phyloP scores from a whole-genome alignment of 768 basidiomycete species.

The Multifurca ochricompacta region DNA sequence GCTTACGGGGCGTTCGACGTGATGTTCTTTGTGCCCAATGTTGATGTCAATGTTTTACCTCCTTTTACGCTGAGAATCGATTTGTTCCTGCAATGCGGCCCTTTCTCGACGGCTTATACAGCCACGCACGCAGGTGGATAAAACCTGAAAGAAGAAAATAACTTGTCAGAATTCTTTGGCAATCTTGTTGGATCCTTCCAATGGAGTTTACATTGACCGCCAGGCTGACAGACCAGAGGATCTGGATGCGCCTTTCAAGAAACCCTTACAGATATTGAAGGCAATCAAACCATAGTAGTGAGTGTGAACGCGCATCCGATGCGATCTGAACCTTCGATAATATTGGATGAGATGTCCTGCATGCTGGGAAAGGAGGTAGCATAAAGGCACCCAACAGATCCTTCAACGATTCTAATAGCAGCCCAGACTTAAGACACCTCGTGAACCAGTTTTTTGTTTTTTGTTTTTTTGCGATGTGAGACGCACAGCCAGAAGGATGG shows the following conservation, averaged over 20 bases:
- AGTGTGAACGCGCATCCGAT: slow-evolving; percentile 18
- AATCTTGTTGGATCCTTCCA: slow-evolving; percentile 14
- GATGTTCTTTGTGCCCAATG: slow-evolving; percentile 22
- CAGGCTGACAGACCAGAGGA: too few species aligned
- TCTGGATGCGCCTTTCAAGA: too few species aligned
- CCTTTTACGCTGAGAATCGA: slow-evolving; percentile 24
- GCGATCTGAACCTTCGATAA: slow-evolving; percentile 15
- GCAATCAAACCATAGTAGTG: slow-evolving; percentile 19
- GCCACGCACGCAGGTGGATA: slow-evolving; percentile 12
- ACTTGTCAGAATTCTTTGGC: slow-evolving; percentile 19
- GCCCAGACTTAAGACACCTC: too few species aligned
- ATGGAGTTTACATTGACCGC: slow-evolving; percentile 15
- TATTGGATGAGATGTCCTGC: slow-evolving; percentile 14
- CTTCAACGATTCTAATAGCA: too few species aligned
- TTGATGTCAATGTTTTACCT: slow-evolving; percentile 24
- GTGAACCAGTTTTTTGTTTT: too few species aligned
- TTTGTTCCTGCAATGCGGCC: slow-evolving; percentile 23
- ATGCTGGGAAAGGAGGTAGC: slow-evolving; percentile 11
- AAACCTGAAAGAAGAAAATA: slow-evolving; percentile 21
- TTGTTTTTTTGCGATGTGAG: too few species aligned
- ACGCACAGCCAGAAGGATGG: too few species aligned
- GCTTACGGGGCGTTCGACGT: slow-evolving; percentile 22
- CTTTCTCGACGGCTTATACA: slow-evolving; percentile 22
- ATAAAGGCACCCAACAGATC: too few species aligned
- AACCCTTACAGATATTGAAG: too few species aligned